Conservation (phyloP, 2,329 filamentous ascomycete species). For the Colletotrichum lindemuthianum region DNA sequence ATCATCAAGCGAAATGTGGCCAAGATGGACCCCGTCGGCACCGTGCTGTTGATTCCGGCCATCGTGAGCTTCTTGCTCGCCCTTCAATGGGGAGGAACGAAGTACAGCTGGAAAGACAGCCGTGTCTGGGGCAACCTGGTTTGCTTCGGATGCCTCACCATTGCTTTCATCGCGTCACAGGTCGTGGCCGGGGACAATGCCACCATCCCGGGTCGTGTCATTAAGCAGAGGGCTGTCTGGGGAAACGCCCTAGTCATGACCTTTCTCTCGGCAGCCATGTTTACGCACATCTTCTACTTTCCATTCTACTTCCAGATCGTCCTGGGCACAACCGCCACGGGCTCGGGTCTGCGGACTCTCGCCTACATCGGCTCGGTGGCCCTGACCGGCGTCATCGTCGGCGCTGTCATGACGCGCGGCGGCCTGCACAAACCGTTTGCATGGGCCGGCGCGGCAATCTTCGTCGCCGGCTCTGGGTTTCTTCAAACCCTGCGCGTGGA, state of each 20-base stretch:
- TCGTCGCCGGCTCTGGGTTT: conserved; percentile 60
- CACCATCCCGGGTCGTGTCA: conserved; percentile 58
- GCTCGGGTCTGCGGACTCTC: conserved; percentile 64
- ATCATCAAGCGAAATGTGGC: conserved; percentile 44
- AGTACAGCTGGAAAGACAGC: conserved; percentile 60
- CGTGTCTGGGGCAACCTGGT: conserved; percentile 50
- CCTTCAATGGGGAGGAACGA: conserved; percentile 65
- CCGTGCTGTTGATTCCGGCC: conserved; percentile 58
- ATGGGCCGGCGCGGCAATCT: conserved; percentile 52
- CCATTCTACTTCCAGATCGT: conserved; percentile 65
- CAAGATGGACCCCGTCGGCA: conserved; percentile 59
- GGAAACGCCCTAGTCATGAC: conserved; percentile 47
- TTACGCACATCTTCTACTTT: conserved; percentile 42
- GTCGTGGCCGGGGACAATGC: conserved; percentile 53
- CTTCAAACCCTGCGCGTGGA: conserved; percentile 61
- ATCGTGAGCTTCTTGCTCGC: conserved; percentile 64
- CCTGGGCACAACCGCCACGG: conserved; percentile 59
- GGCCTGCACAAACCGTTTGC: conserved; percentile 45
- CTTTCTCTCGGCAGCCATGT: conserved; percentile 45
- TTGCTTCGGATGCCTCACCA: conserved; percentile 40
- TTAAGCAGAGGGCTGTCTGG: conserved; percentile 54
- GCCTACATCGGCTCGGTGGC: conserved; percentile 61
- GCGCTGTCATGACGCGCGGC: conserved; percentile 54
- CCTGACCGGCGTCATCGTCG: conserved; percentile 55
- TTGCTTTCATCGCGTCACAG: conserved; percentile 47